Percentiles rank a stretch among this genome's conserved stretches.
phyloP scores from a whole-genome alignment of 805 yeast genomes.

The Myxozyma melibiosi region DNA sequence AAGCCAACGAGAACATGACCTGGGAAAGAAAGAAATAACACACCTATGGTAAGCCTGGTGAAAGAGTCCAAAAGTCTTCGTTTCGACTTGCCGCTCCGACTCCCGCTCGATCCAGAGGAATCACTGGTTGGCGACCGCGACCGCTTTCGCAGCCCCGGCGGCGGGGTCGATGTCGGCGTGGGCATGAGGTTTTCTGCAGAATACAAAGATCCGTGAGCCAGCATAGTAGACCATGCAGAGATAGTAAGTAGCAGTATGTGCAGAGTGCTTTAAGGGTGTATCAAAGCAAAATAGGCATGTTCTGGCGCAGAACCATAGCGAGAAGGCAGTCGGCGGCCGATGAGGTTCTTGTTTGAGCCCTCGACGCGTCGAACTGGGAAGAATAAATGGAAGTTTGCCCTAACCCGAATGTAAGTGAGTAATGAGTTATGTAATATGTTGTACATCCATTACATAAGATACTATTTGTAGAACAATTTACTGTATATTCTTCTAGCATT shows the following conservation, averaged over 20 bases:
- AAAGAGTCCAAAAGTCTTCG: slow-evolving; percentile 31
- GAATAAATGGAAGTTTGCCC: slow-evolving; percentile 5
- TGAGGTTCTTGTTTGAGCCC: not conserved
- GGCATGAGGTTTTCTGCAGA: too few species aligned
- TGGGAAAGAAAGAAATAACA: not conserved
- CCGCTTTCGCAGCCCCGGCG: slow-evolving; percentile 4
- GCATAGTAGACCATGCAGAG: too few species aligned
- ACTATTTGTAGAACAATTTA: too few species aligned
- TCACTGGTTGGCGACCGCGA: slow-evolving; percentile 8
- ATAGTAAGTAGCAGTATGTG: too few species aligned
- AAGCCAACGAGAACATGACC: not conserved
- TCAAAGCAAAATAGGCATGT: too few species aligned
- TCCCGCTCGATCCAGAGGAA: not conserved
- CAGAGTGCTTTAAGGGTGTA: too few species aligned
- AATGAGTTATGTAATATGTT: not conserved
- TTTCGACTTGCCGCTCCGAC: slow-evolving; percentile 11
- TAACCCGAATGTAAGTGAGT: slow-evolving; percentile 3
- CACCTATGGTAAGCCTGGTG: slow-evolving; percentile 24
- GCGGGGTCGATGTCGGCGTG: not conserved
- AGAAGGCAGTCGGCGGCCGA: too few species aligned
- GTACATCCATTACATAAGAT: too few species aligned
- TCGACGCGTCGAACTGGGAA: slow-evolving; percentile 12
- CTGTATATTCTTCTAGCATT: too few species aligned
- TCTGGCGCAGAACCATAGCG: not conserved
- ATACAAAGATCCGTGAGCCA: too few species aligned